phyloP scores from a whole-genome alignment of 768 basidiomycete genomes.

The Leucosporidium scottii region DNA sequence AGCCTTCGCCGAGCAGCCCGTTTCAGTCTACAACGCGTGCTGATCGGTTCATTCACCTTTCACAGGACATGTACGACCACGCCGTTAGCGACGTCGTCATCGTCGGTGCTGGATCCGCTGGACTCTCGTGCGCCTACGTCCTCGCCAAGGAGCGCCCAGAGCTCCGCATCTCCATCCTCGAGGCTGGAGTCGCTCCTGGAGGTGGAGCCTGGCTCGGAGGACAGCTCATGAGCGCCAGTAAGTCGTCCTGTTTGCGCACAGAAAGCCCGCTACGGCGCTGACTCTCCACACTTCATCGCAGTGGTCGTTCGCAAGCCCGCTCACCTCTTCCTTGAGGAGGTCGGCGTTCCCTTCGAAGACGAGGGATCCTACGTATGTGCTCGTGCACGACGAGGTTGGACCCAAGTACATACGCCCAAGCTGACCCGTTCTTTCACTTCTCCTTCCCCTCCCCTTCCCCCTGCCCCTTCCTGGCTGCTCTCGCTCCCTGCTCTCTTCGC shows the following conservation, averaged over 20 bases:
- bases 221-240: no score
- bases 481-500: no score
- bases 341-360: slow-evolving; percentile 69
- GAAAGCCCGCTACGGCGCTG: background rate
- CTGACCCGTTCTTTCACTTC: background rate
- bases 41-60: no score
- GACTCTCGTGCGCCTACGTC: slow-evolving; percentile 66
- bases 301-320: slow-evolving; percentile 74
- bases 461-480: background rate
- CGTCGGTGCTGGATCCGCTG: slow-evolving; percentile 61
- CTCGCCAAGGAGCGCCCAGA: slow-evolving; percentile 63
- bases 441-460: background rate
- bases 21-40: no score
- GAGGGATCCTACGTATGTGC: slow-evolving; percentile 60
- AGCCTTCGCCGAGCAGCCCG: no score
- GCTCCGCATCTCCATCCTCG: slow-evolving; percentile 59
- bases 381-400: background rate
- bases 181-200: slow-evolving; percentile 71
- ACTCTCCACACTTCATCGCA: slow-evolving; percentile 39
- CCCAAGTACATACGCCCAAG: no score
- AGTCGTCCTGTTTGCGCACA: no score
- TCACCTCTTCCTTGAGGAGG: slow-evolving; percentile 60
- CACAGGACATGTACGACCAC: slow-evolving; percentile 63
- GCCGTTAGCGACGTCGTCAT: slow-evolving; percentile 71
- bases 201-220: slow-evolving; percentile 40